A percentile compares a stretch with the other conserved stretches of the same genome.
Evolutionary conservation across 2,329 filamentous ascomycete genomes (phyloP).

Genomic region (Leptographium galeiforme): DNA sequence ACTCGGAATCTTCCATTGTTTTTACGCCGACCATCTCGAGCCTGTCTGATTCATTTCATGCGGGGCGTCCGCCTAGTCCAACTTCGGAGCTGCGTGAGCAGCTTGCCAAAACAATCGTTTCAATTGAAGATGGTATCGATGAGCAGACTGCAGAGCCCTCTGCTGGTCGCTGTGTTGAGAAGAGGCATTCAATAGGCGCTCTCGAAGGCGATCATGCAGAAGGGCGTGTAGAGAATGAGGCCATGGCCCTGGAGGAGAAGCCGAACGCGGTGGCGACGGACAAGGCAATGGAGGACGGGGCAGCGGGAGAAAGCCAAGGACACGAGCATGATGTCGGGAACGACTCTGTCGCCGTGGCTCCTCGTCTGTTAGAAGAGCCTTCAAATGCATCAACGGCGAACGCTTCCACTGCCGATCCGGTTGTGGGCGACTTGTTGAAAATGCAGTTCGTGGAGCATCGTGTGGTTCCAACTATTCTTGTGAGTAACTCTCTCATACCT

Average conservation of each 20-base stretch:
- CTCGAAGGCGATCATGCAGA: too few relatives aligned
- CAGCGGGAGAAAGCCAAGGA: neutral
- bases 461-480: constrained; percentile 89
- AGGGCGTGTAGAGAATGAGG: too few relatives aligned
- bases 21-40: constrained; percentile 14
- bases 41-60: constrained; percentile 7
- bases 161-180: too few relatives aligned
- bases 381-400: neutral
- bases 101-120: neutral
- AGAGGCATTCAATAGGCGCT: neutral
- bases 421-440: constrained; percentile 90
- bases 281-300: neutral
- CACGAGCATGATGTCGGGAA: constrained; percentile 14
- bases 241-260: neutral
- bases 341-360: constrained; percentile 15
- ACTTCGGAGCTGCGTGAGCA: neutral
- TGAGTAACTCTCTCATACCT: constrained; percentile 30
- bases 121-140: neutral
- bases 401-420: constrained; percentile 36
- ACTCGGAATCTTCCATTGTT: constrained; percentile 15
- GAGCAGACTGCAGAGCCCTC: neutral
- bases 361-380: constrained; percentile 9
- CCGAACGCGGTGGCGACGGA: neutral
- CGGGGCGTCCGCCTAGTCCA: constrained; percentile 1
- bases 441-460: constrained; percentile 91